Evolutionary conservation across 306 rosid species (phyloP), one percentile per base, ranked within the genome.

Genomic region (Parietaria judaica): DNA sequence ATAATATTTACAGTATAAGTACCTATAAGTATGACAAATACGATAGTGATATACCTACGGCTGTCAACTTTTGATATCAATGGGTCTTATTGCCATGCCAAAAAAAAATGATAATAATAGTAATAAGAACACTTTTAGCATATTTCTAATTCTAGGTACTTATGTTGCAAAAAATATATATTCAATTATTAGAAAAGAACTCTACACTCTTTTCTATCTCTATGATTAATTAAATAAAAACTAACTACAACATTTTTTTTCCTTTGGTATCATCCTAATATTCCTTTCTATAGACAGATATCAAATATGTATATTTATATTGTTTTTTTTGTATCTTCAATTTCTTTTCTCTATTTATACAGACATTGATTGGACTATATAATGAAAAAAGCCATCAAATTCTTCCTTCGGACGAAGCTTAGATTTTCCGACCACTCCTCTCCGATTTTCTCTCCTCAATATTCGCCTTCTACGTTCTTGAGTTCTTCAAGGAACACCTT

Each of bases 401-500:
- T 12, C 11, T 16, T 60, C 14, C 23, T 47, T 17, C 49, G 51
- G 36, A 61, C 43, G 23, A 38, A 61, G 11, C 52, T 31, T 46
- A 16, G 66, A 60, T 41, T 41, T 41, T 8, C 45, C 45, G 9
- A 41, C 45, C 6, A 41, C 7, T 41, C 45, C 2, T 41, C 45
- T 41, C 45, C 3, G 45, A 41, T 23, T 23, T 23, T 23, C 45
- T 5, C 9, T 59, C 51, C 9, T 59, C 51, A 16, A 1, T 59
- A 17, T 41, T 48, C 14, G 54, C 48, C 72, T 66, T 76, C 86
- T 39, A 72, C 71, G 68, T 78, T 74, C 51, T 65, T 31, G 46
- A 84, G 74, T 74, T 84, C 94, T 67, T 82, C 86, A 3, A 59
- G 66, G 36, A 89, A 79, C 14, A 81, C 86, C 71, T 69, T 88